These are phyloP conservation scores for Pythium guiyangense DNA, from an alignment of 352 stramenopile genomes.

Conservation along the genomic window DNA sequence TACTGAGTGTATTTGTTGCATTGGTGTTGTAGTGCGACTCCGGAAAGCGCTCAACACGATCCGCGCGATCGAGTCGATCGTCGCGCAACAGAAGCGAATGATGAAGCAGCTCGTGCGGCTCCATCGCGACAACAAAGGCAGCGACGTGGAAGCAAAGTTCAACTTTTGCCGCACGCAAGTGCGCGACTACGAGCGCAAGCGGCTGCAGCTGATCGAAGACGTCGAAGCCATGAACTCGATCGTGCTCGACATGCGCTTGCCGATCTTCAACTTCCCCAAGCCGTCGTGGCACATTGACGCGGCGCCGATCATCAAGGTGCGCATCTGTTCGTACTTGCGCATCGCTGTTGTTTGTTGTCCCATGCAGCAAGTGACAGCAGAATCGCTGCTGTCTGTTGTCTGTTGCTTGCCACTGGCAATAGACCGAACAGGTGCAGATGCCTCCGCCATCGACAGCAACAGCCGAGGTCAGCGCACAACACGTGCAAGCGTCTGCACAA, in stretches of 20 bases:
- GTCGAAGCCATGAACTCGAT: constrained; percentile 28
- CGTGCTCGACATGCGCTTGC: constrained; percentile 20
- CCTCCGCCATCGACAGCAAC: background rate
- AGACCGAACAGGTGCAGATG: background rate
- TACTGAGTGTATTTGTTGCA: background rate
- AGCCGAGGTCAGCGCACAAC: background rate
- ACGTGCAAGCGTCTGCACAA: background rate
- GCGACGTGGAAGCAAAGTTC: constrained; percentile 7
- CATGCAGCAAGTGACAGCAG: background rate
- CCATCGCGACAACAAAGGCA: constrained; percentile 6
- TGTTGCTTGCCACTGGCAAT: background rate
- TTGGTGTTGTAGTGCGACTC: constrained; percentile 8
- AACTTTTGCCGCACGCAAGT: constrained; percentile 25
- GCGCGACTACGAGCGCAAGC: constrained; percentile 20
- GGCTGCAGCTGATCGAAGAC: constrained; percentile 15
- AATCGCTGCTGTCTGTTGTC: background rate
- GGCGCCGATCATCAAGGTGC: constrained; percentile 31
- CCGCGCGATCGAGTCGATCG: constrained; percentile 10
- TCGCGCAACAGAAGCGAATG: constrained; percentile 16
- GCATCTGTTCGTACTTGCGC: background rate
- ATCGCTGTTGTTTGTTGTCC: too few relatives aligned
- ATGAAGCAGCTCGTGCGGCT: constrained; percentile 14
- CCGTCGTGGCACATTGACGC: constrained; percentile 28
- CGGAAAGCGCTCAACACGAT: constrained; percentile 13
- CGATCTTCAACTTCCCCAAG: constrained; percentile 37